These are phyloP conservation scores for Fonsecaea erecta DNA, from an alignment of 2,329 filamentous ascomycete genomes.

Conservation along the genomic window DNA sequence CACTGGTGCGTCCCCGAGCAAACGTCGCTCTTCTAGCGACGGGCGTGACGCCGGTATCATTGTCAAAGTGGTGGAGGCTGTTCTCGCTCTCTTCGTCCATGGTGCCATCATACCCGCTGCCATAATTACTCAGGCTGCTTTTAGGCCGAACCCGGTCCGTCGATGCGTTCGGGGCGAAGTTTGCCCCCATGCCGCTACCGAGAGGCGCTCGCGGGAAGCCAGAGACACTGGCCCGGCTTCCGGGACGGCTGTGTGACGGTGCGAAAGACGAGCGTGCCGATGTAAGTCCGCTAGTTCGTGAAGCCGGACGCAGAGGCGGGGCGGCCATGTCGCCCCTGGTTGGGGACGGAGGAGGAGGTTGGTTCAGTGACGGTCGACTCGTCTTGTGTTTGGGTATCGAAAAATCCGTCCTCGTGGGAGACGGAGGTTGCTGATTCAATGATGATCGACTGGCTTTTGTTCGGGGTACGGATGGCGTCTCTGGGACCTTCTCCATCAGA, in stretches of 20 bases:
- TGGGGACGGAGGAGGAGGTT: conserved; percentile 57
- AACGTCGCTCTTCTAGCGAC: conserved; percentile 42
- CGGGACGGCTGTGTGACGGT: conserved; percentile 35
- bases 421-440: conserved; percentile 60
- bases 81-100: conserved; percentile 34
- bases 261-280: conserved; percentile 33
- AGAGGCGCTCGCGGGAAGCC: conserved; percentile 28
- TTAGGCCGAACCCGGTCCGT: conserved; percentile 39
- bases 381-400: conserved; percentile 41
- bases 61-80: conserved; percentile 3
- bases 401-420: conserved; percentile 40
- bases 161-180: conserved; percentile 36
- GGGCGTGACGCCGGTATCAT: conserved; percentile 26
- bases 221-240: conserved; percentile 37
- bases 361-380: conserved; percentile 64
- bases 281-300: conserved; percentile 37
- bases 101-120: conserved; percentile 34
- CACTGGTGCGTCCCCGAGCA: conserved; percentile 47
- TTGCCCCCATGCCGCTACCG: conserved; percentile 28
- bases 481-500: conserved; percentile 37
- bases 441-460: conserved; percentile 61
- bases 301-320: conserved; percentile 34
- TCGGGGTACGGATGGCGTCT: conserved; percentile 34
- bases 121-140: conserved; percentile 36
- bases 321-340: conserved; percentile 36